Conservation (phyloP, 139 green algal genomes). For the Nannochloris sp. region DNA sequence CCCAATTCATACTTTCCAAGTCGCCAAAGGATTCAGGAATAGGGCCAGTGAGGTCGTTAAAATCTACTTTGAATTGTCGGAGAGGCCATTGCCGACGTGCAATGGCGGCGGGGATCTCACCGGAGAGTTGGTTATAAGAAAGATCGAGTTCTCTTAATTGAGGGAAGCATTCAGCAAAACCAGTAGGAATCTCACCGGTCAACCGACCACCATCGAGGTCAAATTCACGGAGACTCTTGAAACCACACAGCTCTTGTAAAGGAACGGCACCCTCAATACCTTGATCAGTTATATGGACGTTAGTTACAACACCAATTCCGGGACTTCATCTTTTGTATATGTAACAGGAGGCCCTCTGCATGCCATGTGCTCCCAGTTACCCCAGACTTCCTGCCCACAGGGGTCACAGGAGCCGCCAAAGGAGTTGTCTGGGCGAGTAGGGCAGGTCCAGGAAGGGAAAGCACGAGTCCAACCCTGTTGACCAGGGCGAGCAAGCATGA, state of each 20-base stretch:
- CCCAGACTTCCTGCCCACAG: slow-evolving; percentile 9
- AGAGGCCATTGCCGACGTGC: background rate
- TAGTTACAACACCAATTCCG: slow-evolving; percentile 6
- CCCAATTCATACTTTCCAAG: background rate
- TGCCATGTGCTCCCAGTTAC: slow-evolving; percentile 24
- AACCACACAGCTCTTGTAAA: slow-evolving; percentile 10
- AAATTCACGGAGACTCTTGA: slow-evolving; percentile 1
- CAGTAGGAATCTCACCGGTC: slow-evolving; percentile 3
- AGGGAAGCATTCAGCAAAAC: slow-evolving; percentile 15
- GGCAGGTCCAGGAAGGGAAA: slow-evolving; percentile 12
- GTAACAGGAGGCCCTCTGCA: slow-evolving; percentile 5
- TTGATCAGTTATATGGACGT: slow-evolving; percentile 26
- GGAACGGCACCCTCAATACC: slow-evolving; percentile 4
- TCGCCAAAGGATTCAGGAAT: slow-evolving; percentile 12
- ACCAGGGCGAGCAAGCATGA: slow-evolving; percentile 11
- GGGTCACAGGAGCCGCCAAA: slow-evolving; percentile 3
- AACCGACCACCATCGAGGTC: slow-evolving; percentile 18
- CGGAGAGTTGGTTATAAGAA: slow-evolving; percentile 16
- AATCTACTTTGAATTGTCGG: slow-evolving; percentile 14
- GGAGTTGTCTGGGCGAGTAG: slow-evolving; percentile 8
- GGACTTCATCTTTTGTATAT: slow-evolving; percentile 12
- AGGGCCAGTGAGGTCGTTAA: background rate
- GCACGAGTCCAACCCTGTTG: slow-evolving; percentile 16
- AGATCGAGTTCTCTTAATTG: slow-evolving; percentile 26
- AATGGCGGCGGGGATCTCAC: slow-evolving; percentile 13